Base-by-base conservation (phyloP, 805 yeast species). In the Saccharomyces paradoxus region DNA sequence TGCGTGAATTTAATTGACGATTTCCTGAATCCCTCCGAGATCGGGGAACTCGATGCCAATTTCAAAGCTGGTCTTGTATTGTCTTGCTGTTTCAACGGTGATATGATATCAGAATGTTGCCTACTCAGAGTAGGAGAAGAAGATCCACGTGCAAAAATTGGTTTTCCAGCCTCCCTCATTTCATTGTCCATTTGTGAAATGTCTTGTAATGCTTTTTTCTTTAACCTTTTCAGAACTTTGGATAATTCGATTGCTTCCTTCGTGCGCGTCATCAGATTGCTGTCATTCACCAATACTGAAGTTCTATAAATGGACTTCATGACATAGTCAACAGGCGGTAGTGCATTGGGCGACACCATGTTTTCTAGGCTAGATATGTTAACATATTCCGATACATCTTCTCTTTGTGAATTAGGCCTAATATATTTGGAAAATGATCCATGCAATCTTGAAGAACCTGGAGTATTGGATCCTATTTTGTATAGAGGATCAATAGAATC, bases 251-350 rank as follows among this genome's bases (percentile, higher is more conserved):
- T 51, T 53, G 71, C 68, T 49, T 65, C 69, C 12, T 66, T 56
- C 49, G 71, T 67, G 49, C 72, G 62, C 1, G 69, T 58, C 77
- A 85, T 76, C 56, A 87, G 65, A 60, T 83, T 83, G 68, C 82
- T 74, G 62, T 87, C 92, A 55, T 83, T 80, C 0, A 81, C 81
- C 44, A 84, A 66, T 0, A 83, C 79, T 0, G 85, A 83, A 2
- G 80, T 72, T 58, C 86, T 88, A 61, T 80, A 81, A 48, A 86
- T 78, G 49, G 83, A 67, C 53, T 82, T 84, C 29, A 87, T 74
- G 3, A 81, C 73, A 47, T 72, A 69, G 54, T 81, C 84, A 13
- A 78, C 74, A 4, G 90, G 84, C 7, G 81, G 76, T 2, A 81
- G 77, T 0, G 86, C 73, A 50, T 76, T 73, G 1, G 83, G 79